A percentile compares a stretch with the other conserved stretches of the same genome.
phyloP scores from a whole-genome alignment of 352 stramenopile species.

The Elongisporangium senticosum region DNA sequence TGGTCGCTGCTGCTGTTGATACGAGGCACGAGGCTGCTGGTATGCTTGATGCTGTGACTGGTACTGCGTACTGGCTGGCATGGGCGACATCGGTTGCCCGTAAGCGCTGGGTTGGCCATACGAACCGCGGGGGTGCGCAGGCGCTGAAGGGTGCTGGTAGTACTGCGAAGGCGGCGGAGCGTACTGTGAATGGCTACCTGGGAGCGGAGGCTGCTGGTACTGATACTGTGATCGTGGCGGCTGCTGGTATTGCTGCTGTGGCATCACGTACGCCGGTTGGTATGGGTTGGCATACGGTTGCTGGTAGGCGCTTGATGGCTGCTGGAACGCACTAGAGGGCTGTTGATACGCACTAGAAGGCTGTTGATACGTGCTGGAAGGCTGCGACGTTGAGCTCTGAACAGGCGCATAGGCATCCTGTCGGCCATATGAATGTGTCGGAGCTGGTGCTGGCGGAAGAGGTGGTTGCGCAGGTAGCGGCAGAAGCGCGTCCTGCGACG shows the following conservation, averaged over 20 bases:
- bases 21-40: background rate
- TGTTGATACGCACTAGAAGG: constrained; percentile 9
- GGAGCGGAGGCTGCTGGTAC: constrained; percentile 5
- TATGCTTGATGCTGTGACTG: constrained; percentile 1
- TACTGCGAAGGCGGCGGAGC: background rate
- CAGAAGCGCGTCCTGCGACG: constrained; percentile 3
- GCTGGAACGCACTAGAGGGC: background rate
- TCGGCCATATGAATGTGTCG: background rate
- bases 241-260: constrained; percentile 4
- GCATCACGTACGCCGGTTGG: background rate
- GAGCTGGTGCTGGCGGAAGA: background rate
- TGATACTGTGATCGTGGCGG: constrained; percentile 4
- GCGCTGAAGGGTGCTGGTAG: background rate
- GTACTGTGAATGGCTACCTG: constrained; percentile 2
- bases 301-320: background rate
- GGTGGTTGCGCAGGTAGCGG: background rate
- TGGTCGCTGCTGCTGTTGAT: constrained; percentile 8
- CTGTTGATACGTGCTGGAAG: background rate
- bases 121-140: background rate
- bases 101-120: constrained; percentile 1
- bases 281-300: background rate
- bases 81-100: background rate
- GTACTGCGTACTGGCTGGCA: constrained; percentile 3
- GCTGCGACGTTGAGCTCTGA: background rate
- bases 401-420: background rate